phyloP scores from a whole-genome alignment of 441 rosid species.

The Adansonia gregorii region DNA sequence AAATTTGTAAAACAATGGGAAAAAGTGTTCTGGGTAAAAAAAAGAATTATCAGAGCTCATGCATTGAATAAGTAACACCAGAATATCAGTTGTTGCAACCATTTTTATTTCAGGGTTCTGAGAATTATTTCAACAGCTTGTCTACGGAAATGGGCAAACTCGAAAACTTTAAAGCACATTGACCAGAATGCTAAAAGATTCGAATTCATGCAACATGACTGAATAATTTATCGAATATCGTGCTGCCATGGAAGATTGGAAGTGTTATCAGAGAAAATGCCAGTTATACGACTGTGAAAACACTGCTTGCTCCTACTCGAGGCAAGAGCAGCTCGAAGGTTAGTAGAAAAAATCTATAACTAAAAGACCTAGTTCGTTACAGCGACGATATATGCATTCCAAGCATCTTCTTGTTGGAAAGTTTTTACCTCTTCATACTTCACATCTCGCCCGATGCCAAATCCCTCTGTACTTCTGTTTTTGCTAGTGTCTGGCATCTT shows the following conservation, averaged over 20 bases:
- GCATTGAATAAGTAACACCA: too few relatives aligned
- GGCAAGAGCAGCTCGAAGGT: not conserved
- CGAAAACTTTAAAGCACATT: not conserved
- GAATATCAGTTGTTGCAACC: too few relatives aligned
- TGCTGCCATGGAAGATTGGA: not conserved
- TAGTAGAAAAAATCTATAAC: not conserved
- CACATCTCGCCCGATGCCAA: constrained; percentile 59
- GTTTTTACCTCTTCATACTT: constrained; percentile 72
- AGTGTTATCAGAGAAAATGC: not conserved
- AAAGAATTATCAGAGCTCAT: too few relatives aligned
- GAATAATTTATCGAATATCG: not conserved
- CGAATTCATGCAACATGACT: not conserved
- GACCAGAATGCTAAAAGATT: not conserved
- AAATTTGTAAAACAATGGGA: too few relatives aligned
- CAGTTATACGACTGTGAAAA: not conserved
- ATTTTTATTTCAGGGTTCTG: too few relatives aligned
- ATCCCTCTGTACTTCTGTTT: constrained; percentile 63
- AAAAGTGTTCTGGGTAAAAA: too few relatives aligned
- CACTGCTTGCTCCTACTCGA: not conserved
- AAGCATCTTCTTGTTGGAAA: constrained; percentile 78
- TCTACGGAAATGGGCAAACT: not conserved
- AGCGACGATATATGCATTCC: constrained; percentile 88
- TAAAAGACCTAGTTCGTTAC: constrained; percentile 38
- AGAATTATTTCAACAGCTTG: not conserved
- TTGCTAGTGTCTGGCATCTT: constrained; percentile 75